Conservation (phyloP, 306 rosid genomes). For the Betula pendula region DNA sequence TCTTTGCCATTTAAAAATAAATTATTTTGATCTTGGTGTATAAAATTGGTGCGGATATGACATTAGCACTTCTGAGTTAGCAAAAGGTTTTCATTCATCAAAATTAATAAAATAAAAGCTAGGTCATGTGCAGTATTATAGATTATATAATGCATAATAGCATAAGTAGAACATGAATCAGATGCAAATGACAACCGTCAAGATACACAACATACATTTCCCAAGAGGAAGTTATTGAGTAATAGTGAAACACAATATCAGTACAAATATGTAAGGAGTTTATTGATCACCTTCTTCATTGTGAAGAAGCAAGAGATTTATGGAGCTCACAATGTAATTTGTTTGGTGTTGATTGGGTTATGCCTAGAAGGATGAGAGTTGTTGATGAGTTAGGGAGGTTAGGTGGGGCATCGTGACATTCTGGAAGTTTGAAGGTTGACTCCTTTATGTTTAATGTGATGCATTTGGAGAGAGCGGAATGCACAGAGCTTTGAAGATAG, state of each 20-base stretch:
- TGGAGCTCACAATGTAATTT: too few species aligned
- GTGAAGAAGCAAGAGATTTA: too few species aligned
- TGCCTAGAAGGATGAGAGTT: too few species aligned
- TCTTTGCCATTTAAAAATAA: neutral
- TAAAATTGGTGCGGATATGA: neutral
- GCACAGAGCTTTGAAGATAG: too few species aligned
- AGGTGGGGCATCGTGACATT: too few species aligned
- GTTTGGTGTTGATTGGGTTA: too few species aligned
- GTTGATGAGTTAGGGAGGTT: too few species aligned
- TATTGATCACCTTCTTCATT: too few species aligned
- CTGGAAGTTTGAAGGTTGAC: too few species aligned
- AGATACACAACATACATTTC: neutral
- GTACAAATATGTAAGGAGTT: neutral
- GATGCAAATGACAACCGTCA: neutral
- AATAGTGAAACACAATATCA: neutral
- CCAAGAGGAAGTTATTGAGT: neutral
- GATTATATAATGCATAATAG: constrained; percentile 7
- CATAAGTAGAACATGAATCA: constrained; percentile 19
- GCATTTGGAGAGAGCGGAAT: too few species aligned
- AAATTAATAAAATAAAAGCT: constrained; percentile 14
- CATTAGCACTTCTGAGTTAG: neutral
- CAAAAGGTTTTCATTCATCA: neutral
- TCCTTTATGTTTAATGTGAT: too few species aligned
- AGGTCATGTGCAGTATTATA: constrained; percentile 8
- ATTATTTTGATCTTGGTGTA: neutral